Conservation (phyloP, 306 rosid species). For the Carpinus fangiana region DNA sequence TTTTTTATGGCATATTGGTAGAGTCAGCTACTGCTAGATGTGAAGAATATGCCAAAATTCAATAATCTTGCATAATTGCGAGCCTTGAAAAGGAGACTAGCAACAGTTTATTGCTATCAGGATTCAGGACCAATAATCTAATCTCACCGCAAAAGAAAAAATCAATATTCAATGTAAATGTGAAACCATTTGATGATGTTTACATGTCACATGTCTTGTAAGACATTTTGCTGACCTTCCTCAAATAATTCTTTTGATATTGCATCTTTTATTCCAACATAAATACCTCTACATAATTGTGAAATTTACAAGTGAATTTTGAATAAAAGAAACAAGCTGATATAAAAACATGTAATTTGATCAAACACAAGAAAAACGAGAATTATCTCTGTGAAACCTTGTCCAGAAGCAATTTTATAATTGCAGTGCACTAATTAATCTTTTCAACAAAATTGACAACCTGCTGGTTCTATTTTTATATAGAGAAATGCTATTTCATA, state of each 20-base stretch:
- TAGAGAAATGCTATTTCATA: too few relatives aligned
- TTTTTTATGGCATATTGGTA: neutral
- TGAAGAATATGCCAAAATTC: neutral
- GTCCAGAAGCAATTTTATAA: neutral
- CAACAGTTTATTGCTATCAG: neutral
- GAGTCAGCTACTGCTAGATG: neutral
- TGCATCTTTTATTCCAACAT: neutral
- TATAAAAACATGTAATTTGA: neutral
- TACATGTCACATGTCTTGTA: neutral
- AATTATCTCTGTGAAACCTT: neutral
- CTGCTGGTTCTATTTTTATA: neutral
- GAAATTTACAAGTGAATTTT: conserved; percentile 1
- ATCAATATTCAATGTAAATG: neutral
- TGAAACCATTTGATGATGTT: neutral
- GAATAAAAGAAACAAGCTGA: neutral
- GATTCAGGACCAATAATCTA: neutral
- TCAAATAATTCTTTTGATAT: neutral
- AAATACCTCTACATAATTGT: neutral
- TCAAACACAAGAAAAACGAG: neutral
- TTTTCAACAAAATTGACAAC: neutral
- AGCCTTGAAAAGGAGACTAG: neutral
- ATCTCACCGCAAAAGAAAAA: neutral
- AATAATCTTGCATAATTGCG: neutral
- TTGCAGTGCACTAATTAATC: neutral
- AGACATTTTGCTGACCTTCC: neutral